A percentile compares a stretch with the other conserved stretches of the same genome.
phyloP scores from a whole-genome alignment of 306 rosid genomes.

The cucumber (Cucumis sativus) region Cucumber_9930_V3 NC_026659.2:2942001-2942500 shows the following conservation, averaged over 20 bases:
- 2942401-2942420: slow-evolving; percentile 77
- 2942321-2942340: neutral
- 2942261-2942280: neutral
- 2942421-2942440: slow-evolving; percentile 70
- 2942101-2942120: neutral
- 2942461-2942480: slow-evolving; percentile 71
- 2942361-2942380: neutral
- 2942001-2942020: neutral
- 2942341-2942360: neutral
- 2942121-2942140: neutral
- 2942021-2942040: neutral
- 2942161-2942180: neutral
- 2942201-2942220: neutral
- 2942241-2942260: neutral
- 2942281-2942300: neutral
- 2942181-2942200: neutral
- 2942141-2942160: neutral
- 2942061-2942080: neutral
- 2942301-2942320: neutral
- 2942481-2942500: slow-evolving; percentile 74
- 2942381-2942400: slow-evolving; percentile 59
- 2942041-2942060: neutral
- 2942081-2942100: neutral
- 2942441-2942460: slow-evolving; percentile 64
- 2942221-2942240: neutral